Evolutionary conservation across 805 yeast species (phyloP).

Genomic region (Teunomyces aglyptinius): DNA sequence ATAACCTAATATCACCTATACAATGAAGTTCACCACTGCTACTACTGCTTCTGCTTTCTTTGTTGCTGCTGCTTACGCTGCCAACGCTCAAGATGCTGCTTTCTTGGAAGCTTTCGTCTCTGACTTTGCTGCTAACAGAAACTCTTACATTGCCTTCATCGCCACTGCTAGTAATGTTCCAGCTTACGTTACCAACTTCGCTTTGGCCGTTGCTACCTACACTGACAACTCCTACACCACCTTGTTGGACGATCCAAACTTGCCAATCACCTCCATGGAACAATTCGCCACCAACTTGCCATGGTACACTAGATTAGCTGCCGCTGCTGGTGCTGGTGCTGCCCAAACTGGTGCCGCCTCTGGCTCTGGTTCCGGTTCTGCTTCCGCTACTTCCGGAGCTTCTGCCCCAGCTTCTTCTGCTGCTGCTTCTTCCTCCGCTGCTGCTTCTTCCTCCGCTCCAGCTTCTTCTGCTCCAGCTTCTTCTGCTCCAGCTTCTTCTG

Average conservation of each 20-base stretch:
- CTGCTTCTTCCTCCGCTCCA: slow-evolving; percentile 5
- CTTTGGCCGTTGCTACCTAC: slow-evolving; percentile 33
- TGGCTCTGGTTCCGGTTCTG: slow-evolving; percentile 10
- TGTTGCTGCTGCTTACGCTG: slow-evolving; percentile 17
- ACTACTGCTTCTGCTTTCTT: slow-evolving; percentile 15
- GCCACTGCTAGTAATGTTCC: slow-evolving; percentile 26
- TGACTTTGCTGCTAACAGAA: slow-evolving; percentile 31
- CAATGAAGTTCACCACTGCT: slow-evolving; percentile 19
- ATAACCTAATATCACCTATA: background rate
- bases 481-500: too few relatives aligned
- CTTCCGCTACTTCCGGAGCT: slow-evolving; percentile 16
- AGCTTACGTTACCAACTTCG: slow-evolving; percentile 28
- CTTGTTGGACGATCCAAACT: slow-evolving; percentile 25
- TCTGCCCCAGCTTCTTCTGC: slow-evolving; percentile 6
- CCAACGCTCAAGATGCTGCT: slow-evolving; percentile 16
- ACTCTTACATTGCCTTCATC: slow-evolving; percentile 31
- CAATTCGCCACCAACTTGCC: slow-evolving; percentile 36
- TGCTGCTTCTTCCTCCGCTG: slow-evolving; percentile 12
- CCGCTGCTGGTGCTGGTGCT: slow-evolving; percentile 8
- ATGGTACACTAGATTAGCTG: slow-evolving; percentile 30
- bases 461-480: slow-evolving; percentile 7
- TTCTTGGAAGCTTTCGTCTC: slow-evolving; percentile 36
- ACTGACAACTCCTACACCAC: slow-evolving; percentile 47
- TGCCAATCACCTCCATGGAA: slow-evolving; percentile 23
- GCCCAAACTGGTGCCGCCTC: slow-evolving; percentile 7